phyloP scores from a whole-genome alignment of 805 yeast genomes.

The Candida nanaspora region DNA sequence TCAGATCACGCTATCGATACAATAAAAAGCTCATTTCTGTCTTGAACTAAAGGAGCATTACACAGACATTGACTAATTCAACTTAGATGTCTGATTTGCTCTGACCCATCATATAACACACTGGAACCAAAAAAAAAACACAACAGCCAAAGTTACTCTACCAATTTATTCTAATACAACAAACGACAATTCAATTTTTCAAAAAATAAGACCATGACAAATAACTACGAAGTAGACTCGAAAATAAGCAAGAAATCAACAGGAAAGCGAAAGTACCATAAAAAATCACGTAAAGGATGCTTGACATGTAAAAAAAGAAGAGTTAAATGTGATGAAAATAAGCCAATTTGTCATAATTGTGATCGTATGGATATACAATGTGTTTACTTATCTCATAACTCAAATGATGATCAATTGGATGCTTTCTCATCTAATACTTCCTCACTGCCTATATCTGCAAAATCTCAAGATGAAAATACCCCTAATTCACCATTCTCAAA shows the following conservation, averaged over 20 bases:
- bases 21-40: no score
- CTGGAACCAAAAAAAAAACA: no score
- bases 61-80: no score
- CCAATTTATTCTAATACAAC: no score
- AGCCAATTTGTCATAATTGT: constrained; percentile 78
- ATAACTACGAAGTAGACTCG: no score
- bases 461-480: neutral
- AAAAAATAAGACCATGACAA: no score
- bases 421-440: neutral
- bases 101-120: no score
- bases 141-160: no score
- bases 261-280: constrained; percentile 82
- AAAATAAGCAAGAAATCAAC: constrained; percentile 33
- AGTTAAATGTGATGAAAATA: constrained; percentile 87
- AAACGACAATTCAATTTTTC: no score
- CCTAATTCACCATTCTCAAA: neutral
- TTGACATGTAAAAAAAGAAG: constrained; percentile 82
- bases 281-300: constrained; percentile 85
- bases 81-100: neutral
- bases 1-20: no score
- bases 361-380: constrained; percentile 72
- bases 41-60: no score
- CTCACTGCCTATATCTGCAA: no score
- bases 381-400: constrained; percentile 34
- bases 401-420: neutral